phyloP scores from a whole-genome alignment of 805 yeast species.

The Lipomyces spencermartinsiae region DNA sequence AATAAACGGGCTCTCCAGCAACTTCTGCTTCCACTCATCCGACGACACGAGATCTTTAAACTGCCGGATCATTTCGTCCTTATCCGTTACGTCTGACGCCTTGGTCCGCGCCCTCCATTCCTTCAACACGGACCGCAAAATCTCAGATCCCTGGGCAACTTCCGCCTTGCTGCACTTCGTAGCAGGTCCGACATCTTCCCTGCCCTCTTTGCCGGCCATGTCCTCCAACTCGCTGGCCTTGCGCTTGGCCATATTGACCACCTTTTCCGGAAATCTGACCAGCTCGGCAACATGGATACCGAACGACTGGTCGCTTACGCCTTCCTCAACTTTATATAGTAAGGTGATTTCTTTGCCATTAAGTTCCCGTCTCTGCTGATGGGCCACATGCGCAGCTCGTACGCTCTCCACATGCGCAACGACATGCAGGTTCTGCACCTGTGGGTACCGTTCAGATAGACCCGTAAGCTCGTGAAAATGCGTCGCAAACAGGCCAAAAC shows the following conservation, averaged over 20 bases:
- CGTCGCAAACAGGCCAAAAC: conserved; percentile 92
- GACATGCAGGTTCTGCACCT: conserved; percentile 84
- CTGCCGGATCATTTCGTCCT: conserved; percentile 18
- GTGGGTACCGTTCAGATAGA: conserved; percentile 63
- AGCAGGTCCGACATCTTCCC: conserved; percentile 50
- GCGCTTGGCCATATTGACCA: conserved; percentile 92
- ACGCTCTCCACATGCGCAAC: conserved; percentile 78
- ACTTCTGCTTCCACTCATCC: conserved; percentile 23
- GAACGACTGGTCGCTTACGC: conserved; percentile 94
- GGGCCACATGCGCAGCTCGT: conserved; percentile 45
- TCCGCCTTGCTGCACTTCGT: conserved; percentile 61
- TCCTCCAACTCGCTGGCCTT: conserved; percentile 88
- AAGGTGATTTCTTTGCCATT: conserved; percentile 75
- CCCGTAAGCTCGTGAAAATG: conserved; percentile 96
- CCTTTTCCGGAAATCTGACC: conserved; percentile 89
- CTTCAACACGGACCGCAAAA: conserved; percentile 53
- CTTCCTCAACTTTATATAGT: conserved; percentile 91
- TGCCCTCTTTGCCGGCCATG: conserved; percentile 51
- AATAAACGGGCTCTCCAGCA: conserved; percentile 22
- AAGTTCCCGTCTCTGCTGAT: conserved; percentile 40
- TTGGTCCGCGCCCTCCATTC: conserved; percentile 45
- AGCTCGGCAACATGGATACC: conserved; percentile 98
- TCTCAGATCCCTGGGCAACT: conserved; percentile 59
- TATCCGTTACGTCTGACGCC: conserved; percentile 10
- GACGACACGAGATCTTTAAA: conserved; percentile 30